These are phyloP conservation scores for Stephania japonica DNA, from an alignment of 164 flowering plant genomes.

Conservation along the genomic window DNA sequence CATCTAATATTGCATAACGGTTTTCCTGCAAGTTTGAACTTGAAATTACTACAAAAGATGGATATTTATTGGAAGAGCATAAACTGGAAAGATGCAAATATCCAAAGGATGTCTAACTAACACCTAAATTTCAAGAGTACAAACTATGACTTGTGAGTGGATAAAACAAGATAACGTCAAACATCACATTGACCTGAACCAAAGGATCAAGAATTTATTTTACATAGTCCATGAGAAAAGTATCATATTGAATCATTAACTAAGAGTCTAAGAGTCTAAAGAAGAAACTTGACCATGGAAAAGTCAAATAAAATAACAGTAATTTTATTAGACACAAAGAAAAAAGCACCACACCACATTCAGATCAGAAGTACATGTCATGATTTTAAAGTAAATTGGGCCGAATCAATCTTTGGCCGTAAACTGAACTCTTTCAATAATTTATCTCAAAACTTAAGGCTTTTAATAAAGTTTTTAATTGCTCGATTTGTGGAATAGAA, in stretches of 20 bases:
- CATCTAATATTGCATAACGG: slow-evolving; percentile 80
- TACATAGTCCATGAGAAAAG: too few species aligned
- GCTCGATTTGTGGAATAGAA: too few species aligned
- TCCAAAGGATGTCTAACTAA: background rate
- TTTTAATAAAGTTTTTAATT: too few species aligned
- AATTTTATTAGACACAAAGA: background rate
- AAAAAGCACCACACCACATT: background rate
- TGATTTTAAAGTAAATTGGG: background rate
- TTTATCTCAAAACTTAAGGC: too few species aligned
- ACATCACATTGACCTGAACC: background rate
- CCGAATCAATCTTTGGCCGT: background rate
- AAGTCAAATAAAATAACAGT: background rate
- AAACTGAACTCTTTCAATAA: too few species aligned
- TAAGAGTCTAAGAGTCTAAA: too few species aligned
- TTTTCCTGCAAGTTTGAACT: slow-evolving; percentile 56
- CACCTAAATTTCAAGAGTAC: background rate
- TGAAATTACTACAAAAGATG: background rate
- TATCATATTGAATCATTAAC: background rate
- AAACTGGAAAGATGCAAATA: background rate
- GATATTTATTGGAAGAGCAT: background rate
- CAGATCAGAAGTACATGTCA: background rate
- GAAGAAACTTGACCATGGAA: background rate
- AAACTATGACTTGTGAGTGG: background rate
- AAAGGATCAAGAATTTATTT: background rate
- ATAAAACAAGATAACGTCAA: background rate